Evolutionary conservation across 2,329 filamentous ascomycete species (phyloP), one percentile per base, ranked within the genome.

Genomic region (Trichoderma sp.): DNA sequence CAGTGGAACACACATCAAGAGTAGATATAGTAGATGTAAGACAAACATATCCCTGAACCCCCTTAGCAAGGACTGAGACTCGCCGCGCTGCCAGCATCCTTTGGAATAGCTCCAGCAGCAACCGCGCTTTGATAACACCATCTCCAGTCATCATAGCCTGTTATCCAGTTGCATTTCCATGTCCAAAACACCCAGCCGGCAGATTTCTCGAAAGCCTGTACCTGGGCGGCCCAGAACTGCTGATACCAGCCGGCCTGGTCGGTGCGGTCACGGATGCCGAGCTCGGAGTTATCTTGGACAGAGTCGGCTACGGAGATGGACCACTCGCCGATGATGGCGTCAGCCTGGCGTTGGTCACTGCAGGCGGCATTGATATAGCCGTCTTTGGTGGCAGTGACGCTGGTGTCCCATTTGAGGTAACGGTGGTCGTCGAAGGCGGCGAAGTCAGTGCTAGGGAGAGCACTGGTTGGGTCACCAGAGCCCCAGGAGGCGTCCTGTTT

Each of bases 121-220:
- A 78, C 78, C 1, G 78, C 77, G 53, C 74, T 73, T 70, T 79
- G 72, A 74, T 88, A 87, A 73, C 83, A 83, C 86, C 85, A 87
- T 26, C 84, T 77, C 79, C 83, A 86, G 74, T 86, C 84, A 43
- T 80, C 82, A 71, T 74, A 84, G 18, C 77, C 87, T 1, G 75
- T n/a, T 28, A 74, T 74, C 74, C 74, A 74, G 30, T 76, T 75
- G 56, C 78, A 79, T 79, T 90, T 90, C 88, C 88, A 90, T 0
- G 84, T 84, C 88, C 89, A 91, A 76, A 89, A 90, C 3, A 88
- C 78, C 87, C 87, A 90, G 0, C 88, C 87, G 8, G 82, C 80
- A 18, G 82, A 79, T 71, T 82, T 83, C 80, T 91, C 88, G 75
- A 89, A 90, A 0, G 84, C 79, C 58, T 83, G 81, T 0, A 85